phyloP scores from a whole-genome alignment of 2,329 filamentous ascomycete species.

The Fusarium decemcellulare region DNA sequence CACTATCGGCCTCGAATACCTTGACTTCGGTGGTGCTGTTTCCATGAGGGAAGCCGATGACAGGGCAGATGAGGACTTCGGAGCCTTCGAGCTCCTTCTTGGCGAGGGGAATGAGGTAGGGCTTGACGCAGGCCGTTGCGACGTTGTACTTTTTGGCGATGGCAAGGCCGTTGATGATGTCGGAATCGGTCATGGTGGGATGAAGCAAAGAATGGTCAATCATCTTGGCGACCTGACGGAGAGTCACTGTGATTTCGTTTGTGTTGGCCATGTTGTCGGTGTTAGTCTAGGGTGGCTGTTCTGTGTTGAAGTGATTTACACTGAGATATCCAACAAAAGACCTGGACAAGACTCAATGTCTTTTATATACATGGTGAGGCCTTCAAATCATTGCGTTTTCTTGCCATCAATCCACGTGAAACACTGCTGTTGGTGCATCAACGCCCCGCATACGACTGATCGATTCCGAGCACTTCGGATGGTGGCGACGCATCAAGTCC shows the following conservation, averaged over 20 bases:
- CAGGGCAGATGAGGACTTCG: conserved; percentile 67
- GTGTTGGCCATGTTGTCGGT: neutral
- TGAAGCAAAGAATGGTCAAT: conserved; percentile 75
- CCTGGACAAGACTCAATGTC: neutral
- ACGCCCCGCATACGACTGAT: neutral
- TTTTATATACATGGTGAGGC: neutral
- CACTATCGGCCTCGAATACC: conserved; percentile 65
- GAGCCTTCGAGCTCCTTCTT: conserved; percentile 61
- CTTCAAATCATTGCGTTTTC: neutral
- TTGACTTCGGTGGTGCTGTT: conserved; percentile 69
- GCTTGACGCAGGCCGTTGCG: conserved; percentile 71
- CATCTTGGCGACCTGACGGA: conserved; percentile 64
- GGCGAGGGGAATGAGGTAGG: conserved; percentile 67
- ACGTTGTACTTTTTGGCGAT: conserved; percentile 64
- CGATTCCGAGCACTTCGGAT: no score
- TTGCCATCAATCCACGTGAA: neutral
- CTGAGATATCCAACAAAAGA: neutral
- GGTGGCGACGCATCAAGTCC: neutral
- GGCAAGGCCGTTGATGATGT: conserved; percentile 64
- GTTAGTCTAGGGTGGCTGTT: neutral
- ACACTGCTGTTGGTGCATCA: neutral
- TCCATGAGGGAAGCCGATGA: conserved; percentile 74
- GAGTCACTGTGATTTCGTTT: conserved; percentile 54
- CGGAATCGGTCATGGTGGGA: conserved; percentile 71
- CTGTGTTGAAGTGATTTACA: neutral